These are phyloP conservation scores for Wickerhamomyces sp. DNA, from an alignment of 1,139 yeast genomes.

Conservation along the genomic window DNA sequence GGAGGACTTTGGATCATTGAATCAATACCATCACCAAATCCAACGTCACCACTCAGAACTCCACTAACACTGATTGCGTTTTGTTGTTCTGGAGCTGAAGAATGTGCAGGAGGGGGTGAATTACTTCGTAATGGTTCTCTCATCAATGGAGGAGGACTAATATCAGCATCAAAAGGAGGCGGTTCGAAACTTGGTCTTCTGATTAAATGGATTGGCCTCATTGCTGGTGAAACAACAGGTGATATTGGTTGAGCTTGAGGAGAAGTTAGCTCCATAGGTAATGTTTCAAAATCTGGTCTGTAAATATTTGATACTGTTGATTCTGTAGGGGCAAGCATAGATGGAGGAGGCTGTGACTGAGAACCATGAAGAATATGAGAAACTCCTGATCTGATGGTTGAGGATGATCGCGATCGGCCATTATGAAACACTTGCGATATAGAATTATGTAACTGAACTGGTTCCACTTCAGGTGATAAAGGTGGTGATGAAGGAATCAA, in stretches of 20 bases:
- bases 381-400: slow-evolving; percentile 11
- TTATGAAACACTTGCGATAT: slow-evolving; percentile 11
- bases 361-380: neutral
- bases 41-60: slow-evolving; percentile 1
- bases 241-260: slow-evolving; percentile 57
- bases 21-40: slow-evolving; percentile 6
- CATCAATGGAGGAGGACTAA: slow-evolving; percentile 29
- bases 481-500: slow-evolving; percentile 37
- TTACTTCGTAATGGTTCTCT: slow-evolving; percentile 1
- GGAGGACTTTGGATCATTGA: slow-evolving; percentile 31
- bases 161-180: slow-evolving; percentile 29
- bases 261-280: slow-evolving; percentile 44
- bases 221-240: slow-evolving; percentile 35
- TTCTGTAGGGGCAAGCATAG: slow-evolving; percentile 34
- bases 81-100: neutral
- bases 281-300: slow-evolving; percentile 40
- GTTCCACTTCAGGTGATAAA: slow-evolving; percentile 52
- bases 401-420: slow-evolving; percentile 14
- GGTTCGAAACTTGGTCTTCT: slow-evolving; percentile 26
- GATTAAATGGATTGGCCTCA: slow-evolving; percentile 24
- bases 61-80: slow-evolving; percentile 1
- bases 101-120: slow-evolving; percentile 1
- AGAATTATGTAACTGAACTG: slow-evolving; percentile 31
- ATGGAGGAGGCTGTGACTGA: slow-evolving; percentile 10
- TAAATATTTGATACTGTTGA: slow-evolving; percentile 57